phyloP scores from a whole-genome alignment of 352 stramenopile genomes.

The Globisporangium middletonii region DNA sequence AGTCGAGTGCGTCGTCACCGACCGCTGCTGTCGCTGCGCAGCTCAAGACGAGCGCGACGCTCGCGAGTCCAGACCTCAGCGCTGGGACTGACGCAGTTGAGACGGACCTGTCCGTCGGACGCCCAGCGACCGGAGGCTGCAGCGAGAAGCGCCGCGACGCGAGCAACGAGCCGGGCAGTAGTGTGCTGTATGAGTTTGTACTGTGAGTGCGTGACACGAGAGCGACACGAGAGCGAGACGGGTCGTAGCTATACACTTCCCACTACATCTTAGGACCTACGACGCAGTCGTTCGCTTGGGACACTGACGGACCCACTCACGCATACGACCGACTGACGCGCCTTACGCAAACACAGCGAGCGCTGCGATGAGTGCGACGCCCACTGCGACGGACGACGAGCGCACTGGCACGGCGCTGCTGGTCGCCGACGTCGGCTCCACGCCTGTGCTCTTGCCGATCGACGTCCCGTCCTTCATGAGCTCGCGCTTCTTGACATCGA shows the following conservation, averaged over 20 bases:
- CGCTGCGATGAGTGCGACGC: slow-evolving; percentile 3
- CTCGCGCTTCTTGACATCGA: slow-evolving; percentile 41
- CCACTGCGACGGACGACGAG: slow-evolving; percentile 5
- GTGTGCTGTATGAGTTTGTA: slow-evolving; percentile 65
- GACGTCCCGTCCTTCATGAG: slow-evolving; percentile 21
- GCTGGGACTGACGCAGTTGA: too few species aligned
- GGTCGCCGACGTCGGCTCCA: slow-evolving; percentile 4
- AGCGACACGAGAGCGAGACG: neutral
- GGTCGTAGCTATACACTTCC: neutral
- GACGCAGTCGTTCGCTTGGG: neutral
- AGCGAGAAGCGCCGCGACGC: slow-evolving; percentile 3
- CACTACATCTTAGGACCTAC: neutral
- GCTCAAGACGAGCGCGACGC: too few species aligned
- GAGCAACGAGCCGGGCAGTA: slow-evolving; percentile 9
- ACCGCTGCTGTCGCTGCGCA: slow-evolving; percentile 1
- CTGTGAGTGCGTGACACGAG: slow-evolving; percentile 17
- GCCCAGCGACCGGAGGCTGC: neutral
- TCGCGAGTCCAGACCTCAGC: too few species aligned
- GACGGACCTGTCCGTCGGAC: too few species aligned
- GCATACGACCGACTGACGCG: too few species aligned
- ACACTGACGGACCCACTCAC: too few species aligned
- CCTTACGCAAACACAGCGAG: slow-evolving; percentile 3
- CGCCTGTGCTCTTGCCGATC: slow-evolving; percentile 5
- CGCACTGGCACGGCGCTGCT: neutral
- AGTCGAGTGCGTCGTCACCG: neutral